These are phyloP conservation scores for Apiospora kogelbergensis DNA, from an alignment of 2,329 filamentous ascomycete genomes.

Conservation along the genomic window DNA sequence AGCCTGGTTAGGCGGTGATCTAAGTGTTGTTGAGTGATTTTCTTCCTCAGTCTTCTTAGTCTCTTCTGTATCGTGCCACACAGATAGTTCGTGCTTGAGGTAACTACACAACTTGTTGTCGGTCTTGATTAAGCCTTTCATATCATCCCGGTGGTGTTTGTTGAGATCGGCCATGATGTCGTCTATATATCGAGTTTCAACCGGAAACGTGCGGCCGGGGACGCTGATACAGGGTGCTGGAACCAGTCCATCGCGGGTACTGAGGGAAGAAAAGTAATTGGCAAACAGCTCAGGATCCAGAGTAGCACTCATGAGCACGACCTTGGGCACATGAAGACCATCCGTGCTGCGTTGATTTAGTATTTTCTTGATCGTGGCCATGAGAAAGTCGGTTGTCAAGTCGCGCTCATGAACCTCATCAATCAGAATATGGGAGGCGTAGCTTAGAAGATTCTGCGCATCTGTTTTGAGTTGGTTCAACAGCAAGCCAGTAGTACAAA, in stretches of 20 bases:
- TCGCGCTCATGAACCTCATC: constrained; percentile 41
- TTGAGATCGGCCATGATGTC: constrained; percentile 5
- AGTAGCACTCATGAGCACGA: constrained; percentile 16
- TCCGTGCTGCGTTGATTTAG: not conserved
- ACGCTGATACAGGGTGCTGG: constrained; percentile 9
- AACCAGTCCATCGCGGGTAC: not conserved
- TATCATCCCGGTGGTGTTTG: not conserved
- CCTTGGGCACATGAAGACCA: constrained; percentile 5
- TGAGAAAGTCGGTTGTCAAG: not conserved
- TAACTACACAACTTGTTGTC: not conserved
- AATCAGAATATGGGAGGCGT: constrained; percentile 47
- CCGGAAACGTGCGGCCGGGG: constrained; percentile 13
- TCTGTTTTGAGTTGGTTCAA: constrained; percentile 42
- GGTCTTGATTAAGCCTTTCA: not conserved
- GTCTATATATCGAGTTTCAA: not conserved
- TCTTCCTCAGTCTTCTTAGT: too few relatives aligned
- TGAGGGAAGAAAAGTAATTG: not conserved
- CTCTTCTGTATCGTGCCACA: too few relatives aligned
- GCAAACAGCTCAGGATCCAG: constrained; percentile 13
- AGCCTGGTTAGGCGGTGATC: not conserved
- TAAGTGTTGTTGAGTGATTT: too few relatives aligned
- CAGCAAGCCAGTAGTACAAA: constrained; percentile 50
- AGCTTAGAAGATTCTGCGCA: constrained; percentile 37
- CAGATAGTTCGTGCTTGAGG: not conserved
- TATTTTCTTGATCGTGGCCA: constrained; percentile 7